Conservation (phyloP, 2,329 filamentous ascomycete species). For the Epichloe glyceriae region DNA sequence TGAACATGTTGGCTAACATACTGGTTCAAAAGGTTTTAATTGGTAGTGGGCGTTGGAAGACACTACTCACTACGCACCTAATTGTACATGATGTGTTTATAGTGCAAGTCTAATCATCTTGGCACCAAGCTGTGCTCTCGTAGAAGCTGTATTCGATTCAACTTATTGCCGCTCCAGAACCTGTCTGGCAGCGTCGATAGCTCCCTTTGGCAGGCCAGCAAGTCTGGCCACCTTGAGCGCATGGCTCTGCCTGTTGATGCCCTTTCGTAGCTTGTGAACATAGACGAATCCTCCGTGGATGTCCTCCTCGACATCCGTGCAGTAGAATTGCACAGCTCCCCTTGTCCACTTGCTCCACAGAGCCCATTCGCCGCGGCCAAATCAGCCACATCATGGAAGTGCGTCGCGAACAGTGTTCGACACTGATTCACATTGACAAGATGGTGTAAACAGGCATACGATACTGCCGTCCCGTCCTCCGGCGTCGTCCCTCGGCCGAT, state of each 20-base stretch:
- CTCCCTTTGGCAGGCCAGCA: slow-evolving; percentile 65
- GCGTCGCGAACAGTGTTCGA: slow-evolving; percentile 81
- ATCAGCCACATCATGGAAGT: slow-evolving; percentile 79
- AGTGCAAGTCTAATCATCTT: background rate
- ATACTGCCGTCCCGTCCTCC: slow-evolving; percentile 79
- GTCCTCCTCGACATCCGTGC: slow-evolving; percentile 78
- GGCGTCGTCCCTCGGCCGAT: slow-evolving; percentile 90
- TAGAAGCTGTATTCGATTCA: background rate
- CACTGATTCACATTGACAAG: slow-evolving; percentile 65
- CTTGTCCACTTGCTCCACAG: slow-evolving; percentile 14
- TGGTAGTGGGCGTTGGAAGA: background rate
- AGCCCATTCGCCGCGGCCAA: slow-evolving; percentile 47
- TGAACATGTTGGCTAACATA: slow-evolving; percentile 28
- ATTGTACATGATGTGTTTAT: background rate
- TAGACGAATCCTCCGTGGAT: slow-evolving; percentile 63
- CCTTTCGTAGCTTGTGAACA: slow-evolving; percentile 66
- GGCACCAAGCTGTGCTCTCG: background rate
- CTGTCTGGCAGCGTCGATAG: slow-evolving; percentile 52
- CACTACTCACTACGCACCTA: background rate
- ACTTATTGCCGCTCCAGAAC: slow-evolving; percentile 30
- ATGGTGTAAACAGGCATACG: slow-evolving; percentile 78
- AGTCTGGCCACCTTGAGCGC: slow-evolving; percentile 87
- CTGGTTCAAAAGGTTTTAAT: background rate
- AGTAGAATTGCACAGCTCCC: slow-evolving; percentile 57
- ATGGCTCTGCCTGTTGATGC: slow-evolving; percentile 78